Conservation (phyloP, 176 grass and related monocot genomes). For the Aegilops sharonensis region DNA sequence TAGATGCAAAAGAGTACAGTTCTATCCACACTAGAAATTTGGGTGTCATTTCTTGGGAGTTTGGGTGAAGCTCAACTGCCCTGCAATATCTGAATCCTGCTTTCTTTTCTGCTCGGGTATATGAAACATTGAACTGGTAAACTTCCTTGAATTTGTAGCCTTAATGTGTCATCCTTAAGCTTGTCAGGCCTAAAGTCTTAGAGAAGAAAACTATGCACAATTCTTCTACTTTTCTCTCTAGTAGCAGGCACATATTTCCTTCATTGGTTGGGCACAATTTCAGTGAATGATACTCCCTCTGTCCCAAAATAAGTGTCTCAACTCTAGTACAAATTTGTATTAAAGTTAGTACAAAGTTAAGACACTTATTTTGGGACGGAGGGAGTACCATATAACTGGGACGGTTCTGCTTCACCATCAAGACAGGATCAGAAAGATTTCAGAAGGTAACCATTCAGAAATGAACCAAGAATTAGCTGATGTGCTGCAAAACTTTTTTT, state of each 20-base stretch:
- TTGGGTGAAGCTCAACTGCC: neutral
- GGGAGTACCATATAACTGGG: neutral
- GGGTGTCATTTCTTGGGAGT: neutral
- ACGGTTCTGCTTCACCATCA: neutral
- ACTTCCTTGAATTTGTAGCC: neutral
- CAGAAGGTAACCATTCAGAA: conserved; percentile 28
- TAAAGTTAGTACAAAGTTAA: too few relatives aligned
- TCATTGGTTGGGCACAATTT: neutral
- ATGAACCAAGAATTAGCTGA: neutral
- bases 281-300: neutral
- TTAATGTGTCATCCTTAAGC: neutral
- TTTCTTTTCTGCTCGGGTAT: neutral
- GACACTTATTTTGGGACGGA: too few relatives aligned
- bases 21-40: neutral
- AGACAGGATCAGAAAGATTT: conserved; percentile 10
- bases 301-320: too few relatives aligned
- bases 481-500: neutral
- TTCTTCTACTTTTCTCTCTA: conserved; percentile 10
- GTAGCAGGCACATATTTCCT: neutral
- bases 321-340: too few relatives aligned
- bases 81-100: neutral
- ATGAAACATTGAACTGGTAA: neutral
- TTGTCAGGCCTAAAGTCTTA: neutral
- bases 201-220: neutral
- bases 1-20: neutral